Base-by-base conservation (phyloP, 2,329 filamentous ascomycete species). In the Curvularia eragrostidis region DNA sequence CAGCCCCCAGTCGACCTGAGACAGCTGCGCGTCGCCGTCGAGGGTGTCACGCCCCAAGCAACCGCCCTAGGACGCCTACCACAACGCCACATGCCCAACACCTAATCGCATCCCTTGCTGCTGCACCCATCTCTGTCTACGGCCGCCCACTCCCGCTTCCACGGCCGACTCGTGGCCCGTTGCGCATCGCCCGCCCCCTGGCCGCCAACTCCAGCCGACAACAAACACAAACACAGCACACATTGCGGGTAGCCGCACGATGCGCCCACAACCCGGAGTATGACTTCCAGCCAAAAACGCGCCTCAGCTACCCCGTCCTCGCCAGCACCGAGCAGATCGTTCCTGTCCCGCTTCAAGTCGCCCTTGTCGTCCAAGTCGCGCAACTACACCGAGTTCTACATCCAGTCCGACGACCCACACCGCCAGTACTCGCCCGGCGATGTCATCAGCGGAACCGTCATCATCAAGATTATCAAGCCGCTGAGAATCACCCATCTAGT, bases 401-500 rank as follows among this genome's bases (percentile, higher is more conserved):
- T 95, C 75, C 85, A 87, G 64, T 86, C 90, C 48, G 85, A 91
- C 72, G 90, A 94, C 72, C 91, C 91, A 12, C 88, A 93, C 76
- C 87, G 88, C 64, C 87, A 90, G 69, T 93, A 93, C 76, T 82
- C 82, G 24, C 89, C 90, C 3, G 91, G 91, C 59, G 91, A 94
- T 71, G 80, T 87, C 64, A 89, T 95, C 46, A 85, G 84, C 56
- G 91, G 91, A 52, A 85, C 85, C 63, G 90, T 94, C 47, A 82
- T 91, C 59, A 80, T 94, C 67, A 89, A 87, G 55, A 84, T 92
- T 34, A 80, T 89, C 67, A 92, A 92, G 75, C 88, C 91, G 18
- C 79, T 92, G 61, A 84, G 90, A 66, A 86, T 95, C 68, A 94
- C 91, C 7, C 91, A 95, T 78, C 82, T 95, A 48, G 90, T 90